Percentiles rank a stretch among this genome's conserved stretches.
These are phyloP conservation scores for Xylariaceae sp. DNA, from an alignment of 2,329 filamentous ascomycete genomes.

Conservation along the genomic window DNA sequence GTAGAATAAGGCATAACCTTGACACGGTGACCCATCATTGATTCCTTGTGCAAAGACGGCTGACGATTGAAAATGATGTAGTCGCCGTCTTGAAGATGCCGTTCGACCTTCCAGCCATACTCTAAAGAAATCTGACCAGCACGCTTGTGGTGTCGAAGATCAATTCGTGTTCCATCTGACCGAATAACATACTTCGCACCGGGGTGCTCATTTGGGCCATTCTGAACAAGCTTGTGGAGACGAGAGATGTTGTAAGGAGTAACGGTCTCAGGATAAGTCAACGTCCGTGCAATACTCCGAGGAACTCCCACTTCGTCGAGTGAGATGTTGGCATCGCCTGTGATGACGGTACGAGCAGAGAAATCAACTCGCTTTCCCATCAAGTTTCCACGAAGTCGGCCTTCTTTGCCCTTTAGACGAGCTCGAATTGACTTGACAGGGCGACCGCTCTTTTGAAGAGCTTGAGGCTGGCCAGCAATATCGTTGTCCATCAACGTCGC, in stretches of 20 bases:
- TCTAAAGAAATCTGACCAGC: slow-evolving; percentile 85
- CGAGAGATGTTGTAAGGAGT: slow-evolving; percentile 98
- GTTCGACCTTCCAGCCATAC: slow-evolving; percentile 98
- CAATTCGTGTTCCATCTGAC: slow-evolving; percentile 90
- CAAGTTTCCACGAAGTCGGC: slow-evolving; percentile 94
- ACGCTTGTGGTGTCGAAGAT: slow-evolving; percentile 90
- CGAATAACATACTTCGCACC: slow-evolving; percentile 97
- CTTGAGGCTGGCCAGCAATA: slow-evolving; percentile 92
- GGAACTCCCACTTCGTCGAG: slow-evolving; percentile 98
- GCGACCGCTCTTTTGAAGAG: slow-evolving; percentile 94
- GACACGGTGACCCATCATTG: slow-evolving; percentile 99
- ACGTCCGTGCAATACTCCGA: slow-evolving; percentile 85
- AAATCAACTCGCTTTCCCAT: slow-evolving; percentile 99
- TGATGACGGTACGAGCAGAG: slow-evolving; percentile 99
- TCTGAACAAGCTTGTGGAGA: slow-evolving; percentile 86
- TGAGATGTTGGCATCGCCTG: slow-evolving; percentile 94
- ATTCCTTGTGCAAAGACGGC: slow-evolving; percentile 98
- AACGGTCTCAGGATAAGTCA: slow-evolving; percentile 97
- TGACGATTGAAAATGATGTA: slow-evolving; percentile 99
- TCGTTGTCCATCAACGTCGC: slow-evolving; percentile 99
- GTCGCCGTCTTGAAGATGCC: slow-evolving; percentile 94
- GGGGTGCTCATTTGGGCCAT: slow-evolving; percentile 92
- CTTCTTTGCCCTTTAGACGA: slow-evolving; percentile 98
- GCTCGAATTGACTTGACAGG: slow-evolving; percentile 96
- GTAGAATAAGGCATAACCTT: slow-evolving; percentile 99